phyloP scores from a whole-genome alignment of 108 stramenopile genomes.

The Nitzschia sp. region DNA sequence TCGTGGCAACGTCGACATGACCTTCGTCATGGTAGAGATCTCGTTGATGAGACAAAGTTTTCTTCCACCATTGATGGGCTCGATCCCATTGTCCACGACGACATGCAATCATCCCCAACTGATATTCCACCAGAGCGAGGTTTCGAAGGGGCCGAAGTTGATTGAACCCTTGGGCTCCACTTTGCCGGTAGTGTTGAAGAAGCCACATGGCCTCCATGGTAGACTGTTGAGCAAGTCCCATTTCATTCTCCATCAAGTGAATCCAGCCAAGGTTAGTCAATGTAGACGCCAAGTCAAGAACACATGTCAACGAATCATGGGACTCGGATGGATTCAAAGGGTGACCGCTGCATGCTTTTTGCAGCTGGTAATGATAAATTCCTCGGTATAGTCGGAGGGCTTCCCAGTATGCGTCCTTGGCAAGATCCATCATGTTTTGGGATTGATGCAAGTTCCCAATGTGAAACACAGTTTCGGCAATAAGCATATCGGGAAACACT shows the following conservation, averaged over 20 bases:
- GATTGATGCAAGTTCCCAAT: conserved; percentile 5
- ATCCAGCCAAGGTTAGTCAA: conserved; percentile 12
- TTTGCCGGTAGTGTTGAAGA: background rate
- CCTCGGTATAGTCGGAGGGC: conserved; percentile 7
- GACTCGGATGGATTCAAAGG: background rate
- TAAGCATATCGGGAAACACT: background rate
- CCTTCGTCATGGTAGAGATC: background rate
- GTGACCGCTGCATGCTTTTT: background rate
- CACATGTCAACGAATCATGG: background rate
- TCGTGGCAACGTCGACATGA: conserved; percentile 3
- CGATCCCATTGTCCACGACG: background rate
- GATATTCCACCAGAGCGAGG: conserved; percentile 9
- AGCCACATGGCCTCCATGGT: conserved; percentile 16
- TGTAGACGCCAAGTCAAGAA: conserved; percentile 14
- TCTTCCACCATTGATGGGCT: conserved; percentile 2
- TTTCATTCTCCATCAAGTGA: conserved; percentile 6
- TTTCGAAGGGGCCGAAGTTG: background rate
- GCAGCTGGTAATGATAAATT: background rate
- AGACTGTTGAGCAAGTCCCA: conserved; percentile 9
- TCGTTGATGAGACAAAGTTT: conserved; percentile 1
- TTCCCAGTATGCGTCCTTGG: conserved; percentile 18
- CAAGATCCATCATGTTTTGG: conserved; percentile 8
- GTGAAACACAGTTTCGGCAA: background rate
- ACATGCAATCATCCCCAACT: conserved; percentile 13
- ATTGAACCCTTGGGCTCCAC: background rate